These are phyloP conservation scores for Pseudogymnoascus sp. DNA, from an alignment of 2,329 filamentous ascomycete species.

Conservation along the genomic window DNA sequence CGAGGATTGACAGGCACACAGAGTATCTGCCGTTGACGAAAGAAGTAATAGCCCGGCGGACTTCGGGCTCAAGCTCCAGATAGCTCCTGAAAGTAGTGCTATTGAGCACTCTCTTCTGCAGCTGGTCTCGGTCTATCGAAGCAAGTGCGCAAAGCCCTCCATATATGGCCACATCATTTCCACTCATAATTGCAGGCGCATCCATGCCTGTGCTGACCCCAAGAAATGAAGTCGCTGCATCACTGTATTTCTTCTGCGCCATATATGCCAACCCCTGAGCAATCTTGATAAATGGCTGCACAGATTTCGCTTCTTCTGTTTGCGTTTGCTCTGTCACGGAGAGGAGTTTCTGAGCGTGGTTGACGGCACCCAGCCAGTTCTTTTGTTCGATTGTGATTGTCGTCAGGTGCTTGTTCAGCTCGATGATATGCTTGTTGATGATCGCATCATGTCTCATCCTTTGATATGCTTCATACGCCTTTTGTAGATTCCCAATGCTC, in stretches of 20 bases:
- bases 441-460: constrained; percentile 89
- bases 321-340: constrained; percentile 29
- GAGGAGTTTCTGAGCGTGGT: constrained; percentile 57
- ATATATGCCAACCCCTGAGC: constrained; percentile 56
- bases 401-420: constrained; percentile 72
- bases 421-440: constrained; percentile 71
- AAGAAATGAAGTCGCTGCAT: constrained; percentile 63
- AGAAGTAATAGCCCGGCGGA: constrained; percentile 79
- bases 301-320: constrained; percentile 33
- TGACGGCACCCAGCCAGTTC: constrained; percentile 65
- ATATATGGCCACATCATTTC: constrained; percentile 87
- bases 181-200: constrained; percentile 60
- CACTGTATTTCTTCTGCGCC: constrained; percentile 45
- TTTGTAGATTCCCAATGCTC: constrained; percentile 62
- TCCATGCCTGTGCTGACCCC: constrained; percentile 13
- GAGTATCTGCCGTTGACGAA: constrained; percentile 90
- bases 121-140: constrained; percentile 70
- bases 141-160: constrained; percentile 85
- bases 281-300: constrained; percentile 46
- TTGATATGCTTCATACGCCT: constrained; percentile 68
- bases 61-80: constrained; percentile 86
- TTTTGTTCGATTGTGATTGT: constrained; percentile 66
- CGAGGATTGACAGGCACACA: constrained; percentile 72
- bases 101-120: constrained; percentile 70
- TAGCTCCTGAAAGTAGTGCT: constrained; percentile 76